Conservation (phyloP, 73 alveolate genomes). For the Paramecium primaurelia region DNA sequence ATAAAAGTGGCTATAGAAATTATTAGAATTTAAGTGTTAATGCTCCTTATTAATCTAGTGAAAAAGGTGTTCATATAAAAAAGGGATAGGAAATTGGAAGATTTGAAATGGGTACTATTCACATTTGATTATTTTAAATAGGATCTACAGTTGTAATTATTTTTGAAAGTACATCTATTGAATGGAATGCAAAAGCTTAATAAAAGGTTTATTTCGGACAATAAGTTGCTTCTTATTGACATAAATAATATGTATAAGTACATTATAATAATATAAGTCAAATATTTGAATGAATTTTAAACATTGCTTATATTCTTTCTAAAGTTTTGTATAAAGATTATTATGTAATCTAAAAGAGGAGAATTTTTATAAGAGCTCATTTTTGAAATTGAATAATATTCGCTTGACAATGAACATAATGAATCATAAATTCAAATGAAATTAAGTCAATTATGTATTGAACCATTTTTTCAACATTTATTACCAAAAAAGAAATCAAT, state of each 20-base stretch:
- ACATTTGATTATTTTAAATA: not conserved
- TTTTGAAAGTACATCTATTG: constrained; percentile 71
- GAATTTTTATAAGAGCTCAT: not conserved
- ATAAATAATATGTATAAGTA: not conserved
- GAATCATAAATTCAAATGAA: not conserved
- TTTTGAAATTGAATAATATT: not conserved
- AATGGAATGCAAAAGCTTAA: not conserved
- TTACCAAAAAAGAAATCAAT: not conserved
- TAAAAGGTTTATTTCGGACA: constrained; percentile 30
- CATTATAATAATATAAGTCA: not conserved
- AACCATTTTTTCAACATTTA: not conserved
- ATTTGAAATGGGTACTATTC: constrained; percentile 70
- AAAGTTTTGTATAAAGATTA: not conserved
- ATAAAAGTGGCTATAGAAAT: constrained; percentile 42
- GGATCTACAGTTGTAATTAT: constrained; percentile 73
- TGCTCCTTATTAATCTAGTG: not conserved
- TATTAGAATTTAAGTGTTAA: not conserved
- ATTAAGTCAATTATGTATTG: not conserved
- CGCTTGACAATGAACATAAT: not conserved
- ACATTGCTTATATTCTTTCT: not conserved
- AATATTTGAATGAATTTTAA: not conserved
- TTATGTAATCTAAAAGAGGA: not conserved
- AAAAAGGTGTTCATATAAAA: constrained; percentile 54
- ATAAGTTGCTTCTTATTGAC: not conserved
- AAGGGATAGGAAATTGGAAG: constrained; percentile 83